These are phyloP conservation scores for Eutrema japonicum DNA, from an alignment of 345 rosid species.

Conservation along the genomic window DNA sequence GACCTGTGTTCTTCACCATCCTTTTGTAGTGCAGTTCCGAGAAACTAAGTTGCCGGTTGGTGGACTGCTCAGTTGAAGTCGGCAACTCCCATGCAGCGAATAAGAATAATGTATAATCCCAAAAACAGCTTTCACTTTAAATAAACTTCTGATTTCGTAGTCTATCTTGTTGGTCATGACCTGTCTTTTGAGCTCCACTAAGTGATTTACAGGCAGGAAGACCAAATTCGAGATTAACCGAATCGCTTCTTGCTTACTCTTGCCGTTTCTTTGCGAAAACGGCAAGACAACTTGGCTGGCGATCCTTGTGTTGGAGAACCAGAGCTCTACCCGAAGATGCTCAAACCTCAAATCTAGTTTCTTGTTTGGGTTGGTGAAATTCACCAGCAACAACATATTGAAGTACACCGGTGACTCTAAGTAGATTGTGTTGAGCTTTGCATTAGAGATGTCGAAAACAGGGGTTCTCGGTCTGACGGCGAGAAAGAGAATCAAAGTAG, in stretches of 20 bases:
- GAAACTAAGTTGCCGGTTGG: conserved; percentile 71
- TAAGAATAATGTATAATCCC: conserved; percentile 77
- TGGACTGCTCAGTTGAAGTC: conserved; percentile 67
- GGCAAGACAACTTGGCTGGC: conserved; percentile 67
- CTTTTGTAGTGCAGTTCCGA: conserved; percentile 64
- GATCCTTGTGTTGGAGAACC: conserved; percentile 60
- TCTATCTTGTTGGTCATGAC: conserved; percentile 59
- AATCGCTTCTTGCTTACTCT: conserved; percentile 57
- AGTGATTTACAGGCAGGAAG: conserved; percentile 65
- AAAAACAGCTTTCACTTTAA: conserved; percentile 68
- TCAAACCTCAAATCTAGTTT: conserved; percentile 71
- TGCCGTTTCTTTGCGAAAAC: conserved; percentile 61
- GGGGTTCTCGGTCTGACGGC: conserved; percentile 71
- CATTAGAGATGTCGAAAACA: conserved; percentile 69
- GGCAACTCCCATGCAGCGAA: conserved; percentile 80
- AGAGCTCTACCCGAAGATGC: conserved; percentile 61
- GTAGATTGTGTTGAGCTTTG: conserved; percentile 71
- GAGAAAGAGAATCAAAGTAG: conserved; percentile 70
- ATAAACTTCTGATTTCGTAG: conserved; percentile 66
- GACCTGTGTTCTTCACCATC: conserved; percentile 47
- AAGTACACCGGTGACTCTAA: conserved; percentile 80
- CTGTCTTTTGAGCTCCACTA: conserved; percentile 69
- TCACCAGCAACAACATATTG: conserved; percentile 66
- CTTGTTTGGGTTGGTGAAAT: conserved; percentile 79
- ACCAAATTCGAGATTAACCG: conserved; percentile 79